Percentiles rank a stretch among this genome's conserved stretches.
phyloP scores from a whole-genome alignment of 495 filamentous ascomycete genomes.

The Bombardia bombarda region DNA sequence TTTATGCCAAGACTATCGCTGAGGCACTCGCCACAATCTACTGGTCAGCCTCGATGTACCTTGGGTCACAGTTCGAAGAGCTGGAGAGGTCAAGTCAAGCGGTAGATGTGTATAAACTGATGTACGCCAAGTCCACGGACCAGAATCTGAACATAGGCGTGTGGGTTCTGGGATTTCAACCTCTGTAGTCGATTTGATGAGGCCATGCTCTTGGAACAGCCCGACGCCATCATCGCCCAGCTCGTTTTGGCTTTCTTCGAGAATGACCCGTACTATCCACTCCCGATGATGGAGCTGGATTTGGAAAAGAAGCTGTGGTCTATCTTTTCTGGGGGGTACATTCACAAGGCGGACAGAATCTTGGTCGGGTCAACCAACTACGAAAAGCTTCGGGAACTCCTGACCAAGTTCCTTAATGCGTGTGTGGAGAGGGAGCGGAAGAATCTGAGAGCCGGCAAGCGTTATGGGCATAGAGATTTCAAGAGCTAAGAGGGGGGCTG shows the following conservation, averaged over 20 bases:
- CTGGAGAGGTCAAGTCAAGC: constrained; percentile 9
- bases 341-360: too few relatives aligned
- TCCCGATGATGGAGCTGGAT: too few relatives aligned
- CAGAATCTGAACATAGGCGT: neutral
- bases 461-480: too few relatives aligned
- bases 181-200: neutral
- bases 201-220: neutral
- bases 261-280: neutral
- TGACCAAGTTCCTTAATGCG: too few relatives aligned
- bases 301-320: too few relatives aligned
- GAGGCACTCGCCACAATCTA: constrained; percentile 6
- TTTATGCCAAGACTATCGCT: constrained; percentile 2
- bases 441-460: too few relatives aligned
- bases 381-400: too few relatives aligned
- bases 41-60: constrained; percentile 7
- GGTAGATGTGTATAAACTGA: neutral
- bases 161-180: neutral
- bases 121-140: neutral
- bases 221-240: neutral
- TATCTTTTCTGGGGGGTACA: too few relatives aligned
- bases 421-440: too few relatives aligned
- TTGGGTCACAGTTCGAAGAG: too few relatives aligned
- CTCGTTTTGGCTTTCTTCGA: neutral
- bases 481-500: too few relatives aligned
- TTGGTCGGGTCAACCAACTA: too few relatives aligned